Evolutionary conservation across 805 yeast species (phyloP), one percentile per base, ranked within the genome.

Genomic region (Saccharomycopsis malanga): DNA sequence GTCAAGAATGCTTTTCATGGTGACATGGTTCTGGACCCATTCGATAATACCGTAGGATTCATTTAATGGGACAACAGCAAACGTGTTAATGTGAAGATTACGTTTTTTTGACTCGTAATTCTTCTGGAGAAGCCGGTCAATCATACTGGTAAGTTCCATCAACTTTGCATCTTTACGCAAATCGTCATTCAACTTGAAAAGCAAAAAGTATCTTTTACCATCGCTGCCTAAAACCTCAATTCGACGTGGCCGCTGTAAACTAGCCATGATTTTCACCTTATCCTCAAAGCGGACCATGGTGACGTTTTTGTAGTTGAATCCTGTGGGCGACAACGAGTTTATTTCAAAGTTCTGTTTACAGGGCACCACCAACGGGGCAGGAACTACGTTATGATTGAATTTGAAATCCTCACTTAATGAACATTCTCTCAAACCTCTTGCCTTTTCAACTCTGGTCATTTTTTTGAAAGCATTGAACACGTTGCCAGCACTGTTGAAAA

Each of bases 111-210:
- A 81, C 41, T 83, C 95, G 12, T 74, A 71, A 57, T 83, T 84
- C 17, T 73, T 72, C 18, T 69, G 64, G 47, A 93, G 67, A 25
- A 93, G 61, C 54, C 86, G 76, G 59, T 89, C 89, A 62, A 93
- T 79, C 63, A 88, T 83, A 1, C 87, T 78, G 0, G 97, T 87
- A 56, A 93, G 83, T 56, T 94, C 93, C 84, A 88, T 84, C 44
- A 91, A 77, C 56, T 95, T 84, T 3, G 96, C 93, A 68, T 94
- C 99, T 59, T 94, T 94, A 54, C 98, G 69, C 17, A 94, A 81
- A 66, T 93, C 98, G 63, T 93, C 99, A 53, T 79, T 75, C 6
- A 82, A 79, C 59, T 93, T 93, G 56, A 95, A 81, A 66, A 93
- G 72, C 14, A 93, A 71, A 17, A 82, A 74, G 60, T 89, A 89